Conservation (phyloP, 768 basidiomycete genomes). For the Neoboletus subvelutipes region DNA sequence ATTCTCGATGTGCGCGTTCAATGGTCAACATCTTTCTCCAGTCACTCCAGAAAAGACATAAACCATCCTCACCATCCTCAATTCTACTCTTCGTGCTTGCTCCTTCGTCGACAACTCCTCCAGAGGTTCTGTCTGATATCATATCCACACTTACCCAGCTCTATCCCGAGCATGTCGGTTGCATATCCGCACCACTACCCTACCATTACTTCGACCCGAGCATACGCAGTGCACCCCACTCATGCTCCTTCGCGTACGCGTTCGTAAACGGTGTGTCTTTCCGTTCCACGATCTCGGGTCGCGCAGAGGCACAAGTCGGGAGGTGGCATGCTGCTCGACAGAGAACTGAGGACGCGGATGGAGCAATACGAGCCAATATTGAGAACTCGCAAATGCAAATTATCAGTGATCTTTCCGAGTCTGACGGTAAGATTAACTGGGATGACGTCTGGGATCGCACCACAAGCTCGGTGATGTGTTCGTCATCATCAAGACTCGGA, state of each 20-base stretch:
- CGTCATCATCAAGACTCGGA: constrained; percentile 1
- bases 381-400: constrained; percentile 3
- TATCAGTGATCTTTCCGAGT: constrained; percentile 1
- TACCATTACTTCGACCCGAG: constrained; percentile 8
- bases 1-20: constrained; percentile 20
- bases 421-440: constrained; percentile 42
- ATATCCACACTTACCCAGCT: constrained; percentile 42
- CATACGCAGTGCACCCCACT: constrained; percentile 29
- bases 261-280: constrained; percentile 46
- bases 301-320: constrained; percentile 61
- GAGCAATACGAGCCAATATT: not conserved
- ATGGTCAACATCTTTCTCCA: constrained; percentile 10
- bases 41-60: constrained; percentile 3
- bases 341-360: constrained; percentile 4
- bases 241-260: constrained; percentile 62
- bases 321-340: constrained; percentile 62
- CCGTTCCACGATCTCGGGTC: constrained; percentile 62
- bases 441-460: constrained; percentile 48
- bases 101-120: constrained; percentile 24
- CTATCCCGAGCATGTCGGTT: constrained; percentile 51
- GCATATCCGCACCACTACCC: constrained; percentile 56
- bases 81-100: constrained; percentile 27
- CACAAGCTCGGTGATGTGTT: not conserved
- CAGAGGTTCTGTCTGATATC: constrained; percentile 35
- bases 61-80: not conserved